Conservation (phyloP, 1,139 yeast genomes). For the Yamadazyma friedrichii region DNA sequence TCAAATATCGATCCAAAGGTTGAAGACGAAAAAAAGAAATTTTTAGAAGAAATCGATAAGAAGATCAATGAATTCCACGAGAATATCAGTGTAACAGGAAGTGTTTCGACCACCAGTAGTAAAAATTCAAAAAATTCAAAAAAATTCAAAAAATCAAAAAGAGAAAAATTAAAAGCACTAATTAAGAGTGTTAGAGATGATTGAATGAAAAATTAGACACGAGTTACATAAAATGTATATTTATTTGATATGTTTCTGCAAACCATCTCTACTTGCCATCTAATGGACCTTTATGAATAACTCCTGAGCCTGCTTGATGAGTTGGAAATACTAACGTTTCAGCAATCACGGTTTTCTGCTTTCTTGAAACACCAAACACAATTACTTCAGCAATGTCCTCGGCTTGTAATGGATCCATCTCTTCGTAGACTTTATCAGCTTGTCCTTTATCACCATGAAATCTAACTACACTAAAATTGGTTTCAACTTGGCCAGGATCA, state of each 20-base stretch:
- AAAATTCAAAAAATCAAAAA: constrained; percentile 6
- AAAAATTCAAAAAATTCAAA: constrained; percentile 1
- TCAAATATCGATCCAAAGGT: constrained; percentile 2
- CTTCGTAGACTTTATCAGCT: constrained; percentile 47
- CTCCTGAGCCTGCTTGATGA: constrained; percentile 61
- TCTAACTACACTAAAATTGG: constrained; percentile 50
- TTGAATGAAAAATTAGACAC: too few species aligned
- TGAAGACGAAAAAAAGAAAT: constrained; percentile 9
- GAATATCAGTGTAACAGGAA: background rate
- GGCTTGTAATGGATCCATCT: constrained; percentile 45
- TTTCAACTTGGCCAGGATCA: constrained; percentile 53
- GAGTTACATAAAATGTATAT: background rate
- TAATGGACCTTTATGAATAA: constrained; percentile 29
- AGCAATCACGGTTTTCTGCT: constrained; percentile 49
- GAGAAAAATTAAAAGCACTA: constrained; percentile 7
- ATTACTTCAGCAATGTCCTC: constrained; percentile 51
- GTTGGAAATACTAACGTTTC: constrained; percentile 50
- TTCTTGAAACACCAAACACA: constrained; percentile 49
- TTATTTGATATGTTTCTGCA: background rate
- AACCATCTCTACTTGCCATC: constrained; percentile 9
- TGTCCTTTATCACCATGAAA: constrained; percentile 40
- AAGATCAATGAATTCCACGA: constrained; percentile 7
- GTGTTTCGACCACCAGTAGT: constrained; percentile 1
- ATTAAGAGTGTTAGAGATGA: constrained; percentile 2
- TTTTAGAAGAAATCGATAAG: constrained; percentile 9